Evolutionary conservation across 805 yeast species (phyloP).

Genomic region (Kazachstania martiniae): DNA sequence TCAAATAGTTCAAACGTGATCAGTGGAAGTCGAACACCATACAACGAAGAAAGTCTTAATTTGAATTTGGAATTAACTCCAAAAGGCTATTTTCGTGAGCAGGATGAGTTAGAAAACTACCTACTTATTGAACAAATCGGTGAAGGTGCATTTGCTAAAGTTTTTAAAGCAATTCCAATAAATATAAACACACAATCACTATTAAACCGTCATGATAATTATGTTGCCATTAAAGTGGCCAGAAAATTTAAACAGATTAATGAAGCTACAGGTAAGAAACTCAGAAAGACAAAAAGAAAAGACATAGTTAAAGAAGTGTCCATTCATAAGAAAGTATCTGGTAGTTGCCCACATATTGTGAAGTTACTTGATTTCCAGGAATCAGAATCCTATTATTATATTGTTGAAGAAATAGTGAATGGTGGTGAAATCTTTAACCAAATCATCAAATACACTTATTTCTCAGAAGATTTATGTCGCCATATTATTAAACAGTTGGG

Average conservation of each 20-base stretch:
- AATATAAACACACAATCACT: conserved; percentile 8
- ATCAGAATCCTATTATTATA: conserved; percentile 45
- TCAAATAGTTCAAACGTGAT: too few relatives aligned
- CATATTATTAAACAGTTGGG: conserved; percentile 54
- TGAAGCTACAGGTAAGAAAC: conserved; percentile 6
- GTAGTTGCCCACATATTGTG: conserved; percentile 41
- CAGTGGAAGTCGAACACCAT: too few relatives aligned
- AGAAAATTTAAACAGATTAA: conserved; percentile 40
- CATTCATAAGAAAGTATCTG: conserved; percentile 53
- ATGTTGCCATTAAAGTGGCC: conserved; percentile 48
- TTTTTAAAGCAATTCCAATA: conserved; percentile 43
- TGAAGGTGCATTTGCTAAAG: conserved; percentile 74
- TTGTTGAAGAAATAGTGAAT: conserved; percentile 54
- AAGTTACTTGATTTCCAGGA: conserved; percentile 54
- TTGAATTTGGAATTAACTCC: too few relatives aligned
- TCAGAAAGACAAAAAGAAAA: conserved; percentile 23
- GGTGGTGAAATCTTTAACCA: conserved; percentile 67
- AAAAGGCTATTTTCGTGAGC: conserved; percentile 31
- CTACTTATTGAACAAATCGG: conserved; percentile 44
- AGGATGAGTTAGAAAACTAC: conserved; percentile 29
- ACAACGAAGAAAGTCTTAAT: too few relatives aligned
- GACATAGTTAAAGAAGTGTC: conserved; percentile 70
- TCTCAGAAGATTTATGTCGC: conserved; percentile 50
- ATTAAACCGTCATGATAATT: conserved; percentile 7
- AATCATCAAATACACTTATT: conserved; percentile 51